Percentiles rank a stretch among this genome's conserved stretches.
These are phyloP conservation scores for Marchantia paleacea DNA, from an alignment of 225 moss, liverwort and hornwort genomes.

Conservation along the genomic window DNA sequence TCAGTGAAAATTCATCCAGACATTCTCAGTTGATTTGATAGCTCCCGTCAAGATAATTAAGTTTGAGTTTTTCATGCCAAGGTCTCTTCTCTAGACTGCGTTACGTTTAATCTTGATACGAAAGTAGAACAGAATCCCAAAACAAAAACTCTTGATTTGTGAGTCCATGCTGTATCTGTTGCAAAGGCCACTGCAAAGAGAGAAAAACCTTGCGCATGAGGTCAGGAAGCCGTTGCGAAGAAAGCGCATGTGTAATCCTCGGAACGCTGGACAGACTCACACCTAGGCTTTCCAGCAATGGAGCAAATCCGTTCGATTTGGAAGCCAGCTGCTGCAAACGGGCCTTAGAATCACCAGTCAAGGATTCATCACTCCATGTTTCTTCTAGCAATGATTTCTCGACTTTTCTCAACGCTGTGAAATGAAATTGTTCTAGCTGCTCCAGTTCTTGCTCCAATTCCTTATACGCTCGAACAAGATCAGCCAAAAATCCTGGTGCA, in stretches of 20 bases:
- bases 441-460: conserved; percentile 42
- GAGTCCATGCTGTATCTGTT: no score
- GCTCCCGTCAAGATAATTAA: no score
- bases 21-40: no score
- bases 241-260: conserved; percentile 57
- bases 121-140: no score
- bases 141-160: no score
- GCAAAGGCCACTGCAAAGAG: not conserved
- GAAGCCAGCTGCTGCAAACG: conserved; percentile 35
- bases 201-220: conserved; percentile 70
- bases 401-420: not conserved
- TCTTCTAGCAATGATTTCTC: conserved; percentile 17
- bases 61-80: no score
- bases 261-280: conserved; percentile 55
- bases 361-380: no score
- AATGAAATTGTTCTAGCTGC: conserved; percentile 20
- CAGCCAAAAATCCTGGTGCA: conserved; percentile 57
- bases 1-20: no score
- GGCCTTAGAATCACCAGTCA: conserved; percentile 19
- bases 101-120: no score
- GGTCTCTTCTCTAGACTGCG: no score
- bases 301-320: conserved; percentile 50
- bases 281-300: conserved; percentile 75
- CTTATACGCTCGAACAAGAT: conserved; percentile 35
- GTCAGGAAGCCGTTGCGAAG: conserved; percentile 58